Evolutionary conservation across 1,139 yeast genomes (phyloP).

Genomic region (Trichomonascaceae sp.): DNA sequence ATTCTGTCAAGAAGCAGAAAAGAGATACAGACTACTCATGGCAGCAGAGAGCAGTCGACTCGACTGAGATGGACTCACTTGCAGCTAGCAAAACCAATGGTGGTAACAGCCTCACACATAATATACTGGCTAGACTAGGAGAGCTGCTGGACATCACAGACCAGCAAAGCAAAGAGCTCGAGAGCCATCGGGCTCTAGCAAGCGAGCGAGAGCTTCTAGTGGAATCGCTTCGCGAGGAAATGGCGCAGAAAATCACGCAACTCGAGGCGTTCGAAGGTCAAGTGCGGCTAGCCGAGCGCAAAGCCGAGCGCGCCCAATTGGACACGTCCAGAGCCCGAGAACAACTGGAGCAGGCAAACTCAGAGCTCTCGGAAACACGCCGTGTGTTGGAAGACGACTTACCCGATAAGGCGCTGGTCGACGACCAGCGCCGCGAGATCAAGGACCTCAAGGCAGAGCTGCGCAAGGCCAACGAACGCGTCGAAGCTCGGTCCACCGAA

Average conservation of each 20-base stretch:
- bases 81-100: no score
- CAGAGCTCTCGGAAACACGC: conserved; percentile 11
- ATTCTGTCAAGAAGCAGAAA: conserved; percentile 51
- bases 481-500: conserved; percentile 36
- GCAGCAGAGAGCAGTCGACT: neutral
- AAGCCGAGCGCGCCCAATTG: conserved; percentile 17
- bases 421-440: conserved; percentile 23
- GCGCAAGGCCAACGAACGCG: conserved; percentile 28
- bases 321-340: conserved; percentile 10
- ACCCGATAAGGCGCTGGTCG: conserved; percentile 22
- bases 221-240: conserved; percentile 31
- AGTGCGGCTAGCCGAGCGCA: conserved; percentile 16
- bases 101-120: conserved; percentile 33
- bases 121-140: conserved; percentile 29
- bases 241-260: conserved; percentile 24
- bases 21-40: neutral
- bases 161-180: conserved; percentile 19
- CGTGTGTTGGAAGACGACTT: conserved; percentile 8
- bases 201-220: conserved; percentile 21
- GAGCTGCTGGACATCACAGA: conserved; percentile 12
- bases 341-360: conserved; percentile 5
- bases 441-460: conserved; percentile 32
- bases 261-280: conserved; percentile 15
- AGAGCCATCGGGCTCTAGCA: conserved; percentile 22
- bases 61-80: neutral